Base-by-base conservation (phyloP, 208 protist species). In the Porcisia hertigi region DNA sequence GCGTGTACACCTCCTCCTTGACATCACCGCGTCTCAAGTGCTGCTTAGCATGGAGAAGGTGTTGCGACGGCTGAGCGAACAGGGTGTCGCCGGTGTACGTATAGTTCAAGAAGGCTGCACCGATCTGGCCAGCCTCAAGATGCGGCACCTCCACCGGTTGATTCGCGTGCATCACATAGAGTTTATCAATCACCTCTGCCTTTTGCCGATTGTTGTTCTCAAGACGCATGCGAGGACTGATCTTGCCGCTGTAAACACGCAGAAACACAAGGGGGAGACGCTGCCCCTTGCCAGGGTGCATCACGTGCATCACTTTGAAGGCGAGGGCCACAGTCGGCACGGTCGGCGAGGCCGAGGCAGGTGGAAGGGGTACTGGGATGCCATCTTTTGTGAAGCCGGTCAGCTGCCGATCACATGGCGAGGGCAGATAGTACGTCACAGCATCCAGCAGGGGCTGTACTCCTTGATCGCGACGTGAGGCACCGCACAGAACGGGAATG, bases 401-500 rank as follows among this genome's bases (percentile, higher is more conserved):
- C 7, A 96, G 71, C n/a, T 77, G 63, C 11, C 91, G 86, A 69
- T 99, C 96, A 1, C 71, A 45, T n/a, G 98, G 98, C 11, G 95
- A 98, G 9, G 98, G 98, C 55, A 99, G 87, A 81, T 98, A 98
- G 34, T 91, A 78, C 11, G 85, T 76, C 43, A 98, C 82, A 23
- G 91, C 89, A 77, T 99, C 96, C 1, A 99, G 78, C 55, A 99
- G 71, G 47, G 94, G 94, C 81, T 98, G 96, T 45, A 99, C 96
- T 20, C 96, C 94, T 43, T 92, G 85, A 71, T 98, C 96, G 23
- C 93, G 89, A 2, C 97, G 84, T 7, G 97, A 94, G 14, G 96
- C 91, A 7, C 98, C 98, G 77, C 89, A 98, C 25, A 99, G 80
- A 1, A 98, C 89, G 3, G 96, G 94, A 47, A 97, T 86, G 4